Conservation (phyloP, 2,329 filamentous ascomycete species). For the Talaromyces islandicus region DNA sequence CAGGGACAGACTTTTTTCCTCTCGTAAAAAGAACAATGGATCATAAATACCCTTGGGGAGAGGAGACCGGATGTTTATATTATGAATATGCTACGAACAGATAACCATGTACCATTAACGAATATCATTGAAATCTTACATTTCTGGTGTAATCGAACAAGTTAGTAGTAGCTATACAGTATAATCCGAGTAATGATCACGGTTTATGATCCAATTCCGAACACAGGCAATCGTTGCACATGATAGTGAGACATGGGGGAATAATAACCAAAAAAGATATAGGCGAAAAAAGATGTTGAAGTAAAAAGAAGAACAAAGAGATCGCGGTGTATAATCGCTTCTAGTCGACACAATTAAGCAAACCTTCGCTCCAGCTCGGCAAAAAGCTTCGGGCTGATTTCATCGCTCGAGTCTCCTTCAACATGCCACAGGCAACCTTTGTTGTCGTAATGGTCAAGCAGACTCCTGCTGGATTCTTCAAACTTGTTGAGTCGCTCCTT, state of each 20-base stretch:
- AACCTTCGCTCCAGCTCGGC: conserved; percentile 77
- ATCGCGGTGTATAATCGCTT: neutral
- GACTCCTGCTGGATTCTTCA: conserved; percentile 74
- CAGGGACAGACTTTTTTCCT: neutral
- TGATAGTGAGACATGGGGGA: neutral
- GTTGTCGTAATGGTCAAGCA: conserved; percentile 82
- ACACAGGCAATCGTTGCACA: neutral
- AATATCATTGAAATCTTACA: neutral
- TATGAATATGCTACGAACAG: neutral
- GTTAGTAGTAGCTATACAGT: neutral
- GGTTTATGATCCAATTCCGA: neutral
- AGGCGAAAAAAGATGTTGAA: conserved; percentile 13
- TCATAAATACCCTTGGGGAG: conserved; percentile 2
- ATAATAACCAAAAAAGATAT: conserved; percentile 12
- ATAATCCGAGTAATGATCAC: neutral
- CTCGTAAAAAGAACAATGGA: conserved; percentile 1
- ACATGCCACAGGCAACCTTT: conserved; percentile 83
- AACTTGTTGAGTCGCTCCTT: conserved; percentile 74
- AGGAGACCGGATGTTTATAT: neutral
- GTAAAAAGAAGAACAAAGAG: conserved; percentile 12
- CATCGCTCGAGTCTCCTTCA: conserved; percentile 82
- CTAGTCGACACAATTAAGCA: conserved; percentile 24
- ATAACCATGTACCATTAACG: neutral
- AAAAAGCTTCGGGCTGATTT: conserved; percentile 88
- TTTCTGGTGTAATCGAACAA: neutral